Evolutionary conservation across 169 alveolate species (phyloP), one percentile per base, ranked within the genome.

Genomic region (Eimeria maxima): DNA sequence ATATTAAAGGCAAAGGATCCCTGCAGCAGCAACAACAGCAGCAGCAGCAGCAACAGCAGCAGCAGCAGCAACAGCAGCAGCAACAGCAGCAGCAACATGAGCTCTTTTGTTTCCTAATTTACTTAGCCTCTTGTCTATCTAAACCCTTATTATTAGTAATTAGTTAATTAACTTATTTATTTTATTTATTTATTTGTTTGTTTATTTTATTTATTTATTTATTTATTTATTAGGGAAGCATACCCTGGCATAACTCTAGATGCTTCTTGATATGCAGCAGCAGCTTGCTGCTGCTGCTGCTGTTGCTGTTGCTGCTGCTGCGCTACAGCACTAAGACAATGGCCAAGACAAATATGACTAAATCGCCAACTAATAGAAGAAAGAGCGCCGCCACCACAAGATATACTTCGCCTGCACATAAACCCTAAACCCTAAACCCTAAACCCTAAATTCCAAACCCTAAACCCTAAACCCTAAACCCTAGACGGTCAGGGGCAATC

Each of bases 21-120:
- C 74, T 65, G 74, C 74, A 65, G 74, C 74, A 65, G 74, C 74
- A 65, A n/a, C 74, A 65, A n/a, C 74, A 65, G 74, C 74, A 65
- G 74, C 74, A 65, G 20, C 74, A 65, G 74, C 74, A 65, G 74
- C 74, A 65, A n/a, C 74, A 65, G 33, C 74, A 65, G 74, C 74
- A 65, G 74, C 74, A 65, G 20, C 74, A 65, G 74, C 74, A 22
- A n/a, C 57, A 50, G 11, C 57, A 50, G 57, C 57, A 50, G 57
- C 57, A 50, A 50, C 57, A 50, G 57, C 57, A 50, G 57, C 57
- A 50, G 57, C 57, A 50, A 11, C 57, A 50, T 5, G 18, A 50
- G 57, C 57, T 22, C 18, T 4, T 65, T n/a, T 65, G 8, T 65
- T 65, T 65, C 4, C 20, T n/a, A 10, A n/a, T n/a, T 22, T 65